phyloP scores from a whole-genome alignment of 306 rosid species.

The Malus sieversii region DNA sequence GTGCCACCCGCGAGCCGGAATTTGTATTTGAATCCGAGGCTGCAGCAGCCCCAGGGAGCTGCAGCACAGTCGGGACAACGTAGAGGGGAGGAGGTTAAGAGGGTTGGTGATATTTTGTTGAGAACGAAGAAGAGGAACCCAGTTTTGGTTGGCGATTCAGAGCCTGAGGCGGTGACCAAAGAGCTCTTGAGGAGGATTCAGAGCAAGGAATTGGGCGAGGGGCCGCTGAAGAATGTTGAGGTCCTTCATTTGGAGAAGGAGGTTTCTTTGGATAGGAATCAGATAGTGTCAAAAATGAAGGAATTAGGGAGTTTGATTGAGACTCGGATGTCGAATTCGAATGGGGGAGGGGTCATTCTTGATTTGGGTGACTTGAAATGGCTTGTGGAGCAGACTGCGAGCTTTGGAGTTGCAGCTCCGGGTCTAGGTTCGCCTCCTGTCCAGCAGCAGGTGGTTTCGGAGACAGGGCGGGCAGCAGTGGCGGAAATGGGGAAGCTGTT shows the following conservation, averaged over 20 bases:
- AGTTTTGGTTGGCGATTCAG: conserved; percentile 82
- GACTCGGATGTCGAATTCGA: conserved; percentile 30
- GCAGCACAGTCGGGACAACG: conserved; percentile 38
- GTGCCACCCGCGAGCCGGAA: conserved; percentile 28
- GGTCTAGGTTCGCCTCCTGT: conserved; percentile 31
- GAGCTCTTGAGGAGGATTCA: conserved; percentile 70
- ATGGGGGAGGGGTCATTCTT: conserved; percentile 48
- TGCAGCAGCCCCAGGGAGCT: conserved; percentile 61
- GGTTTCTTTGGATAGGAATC: conserved; percentile 48
- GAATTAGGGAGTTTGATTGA: conserved; percentile 68
- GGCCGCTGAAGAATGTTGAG: conserved; percentile 36
- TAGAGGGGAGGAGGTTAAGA: conserved; percentile 63
- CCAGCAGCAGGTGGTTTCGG: conserved; percentile 57
- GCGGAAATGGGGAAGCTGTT: conserved; percentile 70
- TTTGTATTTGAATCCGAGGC: conserved; percentile 69
- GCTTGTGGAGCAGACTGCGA: conserved; percentile 74
- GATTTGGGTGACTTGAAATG: conserved; percentile 89
- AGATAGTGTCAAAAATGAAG: conserved; percentile 39
- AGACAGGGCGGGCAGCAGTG: conserved; percentile 71
- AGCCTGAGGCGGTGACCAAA: conserved; percentile 67
- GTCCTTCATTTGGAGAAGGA: conserved; percentile 72
- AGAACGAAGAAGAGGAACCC: conserved; percentile 74
- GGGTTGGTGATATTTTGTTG: conserved; percentile 53
- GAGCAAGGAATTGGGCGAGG: conserved; percentile 55
- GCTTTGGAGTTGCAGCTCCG: conserved; percentile 30